Evolutionary conservation across 2,329 filamentous ascomycete species (phyloP).

Genomic region (Pseudocercospora vitis): DNA sequence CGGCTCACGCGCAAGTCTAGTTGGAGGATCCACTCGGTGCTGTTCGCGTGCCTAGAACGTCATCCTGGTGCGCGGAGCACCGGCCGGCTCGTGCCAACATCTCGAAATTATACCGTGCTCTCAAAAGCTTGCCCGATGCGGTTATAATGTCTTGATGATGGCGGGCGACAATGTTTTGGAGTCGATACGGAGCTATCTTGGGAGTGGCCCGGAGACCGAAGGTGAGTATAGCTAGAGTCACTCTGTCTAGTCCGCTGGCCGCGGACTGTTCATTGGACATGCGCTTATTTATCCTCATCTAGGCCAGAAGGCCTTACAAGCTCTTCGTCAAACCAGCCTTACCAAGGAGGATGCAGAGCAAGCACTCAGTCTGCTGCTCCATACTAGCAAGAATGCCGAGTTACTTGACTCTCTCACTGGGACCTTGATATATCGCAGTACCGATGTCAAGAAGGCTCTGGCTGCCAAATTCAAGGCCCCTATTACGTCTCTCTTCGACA

Average conservation of each 20-base stretch:
- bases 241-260: too few species aligned
- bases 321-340: conserved; percentile 36
- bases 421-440: conserved; percentile 28
- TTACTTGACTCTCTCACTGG: conserved; percentile 45
- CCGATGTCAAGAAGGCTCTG: conserved; percentile 43
- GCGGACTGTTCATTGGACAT: too few species aligned
- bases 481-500: conserved; percentile 46
- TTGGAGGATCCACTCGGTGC: not conserved
- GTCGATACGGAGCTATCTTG: conserved; percentile 30
- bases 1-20: not conserved
- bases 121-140: conserved; percentile 8
- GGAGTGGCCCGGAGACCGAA: conserved; percentile 39
- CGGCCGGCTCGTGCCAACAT: not conserved
- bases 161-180: conserved; percentile 25
- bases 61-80: not conserved
- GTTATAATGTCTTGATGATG: conserved; percentile 30
- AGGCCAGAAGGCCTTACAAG: conserved; percentile 41
- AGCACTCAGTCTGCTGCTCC: conserved; percentile 45
- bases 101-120: not conserved
- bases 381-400: conserved; percentile 36
- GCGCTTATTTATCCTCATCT: too few species aligned
- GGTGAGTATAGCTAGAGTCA: too few species aligned
- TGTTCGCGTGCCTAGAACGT: not conserved
- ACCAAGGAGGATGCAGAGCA: conserved; percentile 41
- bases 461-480: conserved; percentile 40